Evolutionary conservation across 2,329 filamentous ascomycete species (phyloP).

Genomic region (Dothistroma septosporum): DNA sequence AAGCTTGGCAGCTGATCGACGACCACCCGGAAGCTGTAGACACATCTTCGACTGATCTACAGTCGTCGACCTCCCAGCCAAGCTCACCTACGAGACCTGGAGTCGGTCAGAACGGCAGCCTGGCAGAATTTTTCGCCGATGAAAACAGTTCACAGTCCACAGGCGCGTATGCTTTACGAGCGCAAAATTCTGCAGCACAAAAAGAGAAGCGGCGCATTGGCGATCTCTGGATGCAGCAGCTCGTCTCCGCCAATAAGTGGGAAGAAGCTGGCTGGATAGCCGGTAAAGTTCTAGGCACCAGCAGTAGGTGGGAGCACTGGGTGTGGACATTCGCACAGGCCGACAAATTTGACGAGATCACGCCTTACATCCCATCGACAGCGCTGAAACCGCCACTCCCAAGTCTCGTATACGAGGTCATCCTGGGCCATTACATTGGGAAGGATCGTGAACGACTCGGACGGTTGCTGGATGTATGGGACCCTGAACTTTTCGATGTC

Average conservation of each 20-base stretch:
- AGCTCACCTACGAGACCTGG: conserved; percentile 42
- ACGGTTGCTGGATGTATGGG: conserved; percentile 77
- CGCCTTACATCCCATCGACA: conserved; percentile 71
- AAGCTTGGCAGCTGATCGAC: conserved; percentile 85
- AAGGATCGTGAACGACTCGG: conserved; percentile 70
- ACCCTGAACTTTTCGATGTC: conserved; percentile 77
- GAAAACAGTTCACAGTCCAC: conserved; percentile 50
- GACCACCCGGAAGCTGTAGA: conserved; percentile 71
- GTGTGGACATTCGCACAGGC: conserved; percentile 86
- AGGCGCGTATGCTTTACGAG: conserved; percentile 11
- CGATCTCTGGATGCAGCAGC: conserved; percentile 86
- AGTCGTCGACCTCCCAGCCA: conserved; percentile 35
- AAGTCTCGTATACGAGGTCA: conserved; percentile 78
- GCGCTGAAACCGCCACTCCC: conserved; percentile 76
- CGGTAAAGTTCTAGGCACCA: conserved; percentile 73
- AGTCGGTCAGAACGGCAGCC: conserved; percentile 28
- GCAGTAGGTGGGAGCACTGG: conserved; percentile 90
- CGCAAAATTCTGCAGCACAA: conserved; percentile 58
- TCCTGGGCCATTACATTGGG: conserved; percentile 83
- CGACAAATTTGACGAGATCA: conserved; percentile 84
- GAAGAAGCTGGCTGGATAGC: conserved; percentile 71
- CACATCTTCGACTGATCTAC: conserved; percentile 35
- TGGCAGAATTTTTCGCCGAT: conserved; percentile 55
- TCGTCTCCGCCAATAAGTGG: conserved; percentile 75
- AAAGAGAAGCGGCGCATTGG: conserved; percentile 88